Conservation (phyloP, 768 basidiomycete species). For the Podaxis sp. region DNA sequence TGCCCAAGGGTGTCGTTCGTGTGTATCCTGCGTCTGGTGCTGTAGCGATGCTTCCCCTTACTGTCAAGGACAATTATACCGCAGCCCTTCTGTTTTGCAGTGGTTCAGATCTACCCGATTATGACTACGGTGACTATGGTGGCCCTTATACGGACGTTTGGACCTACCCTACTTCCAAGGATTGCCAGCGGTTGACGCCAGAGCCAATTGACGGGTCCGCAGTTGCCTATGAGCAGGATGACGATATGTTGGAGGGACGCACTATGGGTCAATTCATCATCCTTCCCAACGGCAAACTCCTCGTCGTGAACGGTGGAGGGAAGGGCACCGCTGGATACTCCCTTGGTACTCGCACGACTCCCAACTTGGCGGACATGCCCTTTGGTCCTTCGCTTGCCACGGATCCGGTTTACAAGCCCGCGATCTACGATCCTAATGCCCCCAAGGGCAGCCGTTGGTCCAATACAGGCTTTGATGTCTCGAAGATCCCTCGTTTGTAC, state of each 20-base stretch:
- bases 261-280: constrained; percentile 70
- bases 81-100: constrained; percentile 83
- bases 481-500: constrained; percentile 68
- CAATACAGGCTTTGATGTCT: constrained; percentile 46
- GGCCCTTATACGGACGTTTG: background rate
- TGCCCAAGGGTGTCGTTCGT: constrained; percentile 51
- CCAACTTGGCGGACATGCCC: constrained; percentile 60
- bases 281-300: constrained; percentile 64
- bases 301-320: constrained; percentile 54
- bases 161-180: background rate
- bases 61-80: constrained; percentile 45
- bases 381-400: constrained; percentile 60
- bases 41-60: constrained; percentile 26
- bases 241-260: constrained; percentile 59
- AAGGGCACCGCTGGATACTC: constrained; percentile 55
- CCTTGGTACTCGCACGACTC: constrained; percentile 46
- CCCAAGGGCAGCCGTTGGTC: constrained; percentile 64
- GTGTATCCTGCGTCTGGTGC: constrained; percentile 77
- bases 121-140: constrained; percentile 29
- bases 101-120: constrained; percentile 53
- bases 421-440: constrained; percentile 64
- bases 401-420: constrained; percentile 62
- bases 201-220: background rate
- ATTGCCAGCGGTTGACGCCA: background rate
- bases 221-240: constrained; percentile 56